phyloP scores from a whole-genome alignment of 169 alveolate species.

The Miamiensis avidus region DNA sequence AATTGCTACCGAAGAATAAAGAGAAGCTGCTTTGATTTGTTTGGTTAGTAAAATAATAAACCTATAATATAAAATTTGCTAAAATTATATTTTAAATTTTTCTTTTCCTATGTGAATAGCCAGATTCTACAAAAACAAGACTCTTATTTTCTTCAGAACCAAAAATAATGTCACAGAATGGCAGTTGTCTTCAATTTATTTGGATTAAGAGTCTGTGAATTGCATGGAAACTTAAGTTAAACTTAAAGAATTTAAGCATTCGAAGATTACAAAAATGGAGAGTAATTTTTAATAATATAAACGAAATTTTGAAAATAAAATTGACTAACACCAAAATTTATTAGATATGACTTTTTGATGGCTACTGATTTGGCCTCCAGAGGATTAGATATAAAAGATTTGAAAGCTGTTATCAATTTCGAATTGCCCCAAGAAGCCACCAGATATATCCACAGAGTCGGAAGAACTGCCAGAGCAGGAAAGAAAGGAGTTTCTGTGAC shows the following conservation, averaged over 20 bases:
- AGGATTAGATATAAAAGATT: constrained; percentile 94
- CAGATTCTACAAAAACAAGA: constrained; percentile 59
- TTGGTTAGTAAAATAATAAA: constrained; percentile 17
- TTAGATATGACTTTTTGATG: constrained; percentile 83
- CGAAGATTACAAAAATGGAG: constrained; percentile 78
- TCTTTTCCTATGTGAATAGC: constrained; percentile 63
- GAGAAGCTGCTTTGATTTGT: constrained; percentile 13
- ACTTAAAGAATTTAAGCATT: constrained; percentile 92
- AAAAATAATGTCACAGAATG: constrained; percentile 91
- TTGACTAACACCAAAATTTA: too few species aligned
- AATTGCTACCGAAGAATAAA: constrained; percentile 16
- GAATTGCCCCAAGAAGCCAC: constrained; percentile 91
- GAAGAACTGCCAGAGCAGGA: constrained; percentile 94
- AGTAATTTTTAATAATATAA: constrained; percentile 4
- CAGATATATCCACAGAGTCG: constrained; percentile 88
- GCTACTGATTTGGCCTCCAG: constrained; percentile 96
- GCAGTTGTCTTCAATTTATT: constrained; percentile 80
- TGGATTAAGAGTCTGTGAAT: constrained; percentile 90
- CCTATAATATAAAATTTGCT: constrained; percentile 29
- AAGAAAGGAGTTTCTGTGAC: constrained; percentile 78
- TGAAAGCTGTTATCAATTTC: constrained; percentile 91
- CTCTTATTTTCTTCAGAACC: constrained; percentile 88
- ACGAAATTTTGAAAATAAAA: too few species aligned
- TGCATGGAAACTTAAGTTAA: constrained; percentile 95
- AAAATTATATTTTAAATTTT: constrained; percentile 67